These are phyloP conservation scores for Bassia scoparia DNA, from an alignment of 148 eudicot species.

Conservation along the genomic window DNA sequence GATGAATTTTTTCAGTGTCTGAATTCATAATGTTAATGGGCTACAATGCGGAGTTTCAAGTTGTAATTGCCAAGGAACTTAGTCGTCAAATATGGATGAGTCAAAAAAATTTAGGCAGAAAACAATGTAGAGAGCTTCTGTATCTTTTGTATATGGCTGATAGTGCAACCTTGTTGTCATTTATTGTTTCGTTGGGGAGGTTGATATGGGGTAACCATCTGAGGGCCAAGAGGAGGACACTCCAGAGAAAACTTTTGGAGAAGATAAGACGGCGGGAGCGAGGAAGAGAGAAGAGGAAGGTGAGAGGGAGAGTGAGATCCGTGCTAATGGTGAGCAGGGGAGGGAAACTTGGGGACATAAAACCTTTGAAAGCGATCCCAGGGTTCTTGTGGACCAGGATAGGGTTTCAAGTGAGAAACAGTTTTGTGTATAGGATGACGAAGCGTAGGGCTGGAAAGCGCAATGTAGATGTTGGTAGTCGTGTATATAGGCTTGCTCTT, in stretches of 20 bases:
- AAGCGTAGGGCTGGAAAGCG: slow-evolving; percentile 15
- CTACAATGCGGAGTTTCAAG: slow-evolving; percentile 38
- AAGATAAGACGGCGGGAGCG: slow-evolving; percentile 20
- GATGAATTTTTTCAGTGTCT: slow-evolving; percentile 19
- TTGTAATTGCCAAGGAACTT: slow-evolving; percentile 33
- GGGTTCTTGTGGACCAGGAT: slow-evolving; percentile 10
- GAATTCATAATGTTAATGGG: slow-evolving; percentile 37
- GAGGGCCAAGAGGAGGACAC: slow-evolving; percentile 26
- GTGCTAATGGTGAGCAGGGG: slow-evolving; percentile 16
- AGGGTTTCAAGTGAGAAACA: slow-evolving; percentile 27
- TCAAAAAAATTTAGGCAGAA: slow-evolving; percentile 23
- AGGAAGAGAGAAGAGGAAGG: slow-evolving; percentile 14
- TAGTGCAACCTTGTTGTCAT: slow-evolving; percentile 33
- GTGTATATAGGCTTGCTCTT: slow-evolving; percentile 37
- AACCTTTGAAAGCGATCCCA: neutral
- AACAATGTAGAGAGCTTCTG: slow-evolving; percentile 37
- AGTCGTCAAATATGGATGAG: slow-evolving; percentile 29
- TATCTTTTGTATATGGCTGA: slow-evolving; percentile 37
- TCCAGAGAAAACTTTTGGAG: slow-evolving; percentile 18
- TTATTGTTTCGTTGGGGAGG: slow-evolving; percentile 29
- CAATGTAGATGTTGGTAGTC: slow-evolving; percentile 31
- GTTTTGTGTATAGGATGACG: slow-evolving; percentile 1
- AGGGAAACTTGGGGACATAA: slow-evolving; percentile 12
- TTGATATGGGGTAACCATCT: slow-evolving; percentile 30
- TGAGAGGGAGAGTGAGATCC: slow-evolving; percentile 10